Base-by-base conservation (phyloP, 176 grass and related monocot species). In the Aechmea fasciata region DNA sequence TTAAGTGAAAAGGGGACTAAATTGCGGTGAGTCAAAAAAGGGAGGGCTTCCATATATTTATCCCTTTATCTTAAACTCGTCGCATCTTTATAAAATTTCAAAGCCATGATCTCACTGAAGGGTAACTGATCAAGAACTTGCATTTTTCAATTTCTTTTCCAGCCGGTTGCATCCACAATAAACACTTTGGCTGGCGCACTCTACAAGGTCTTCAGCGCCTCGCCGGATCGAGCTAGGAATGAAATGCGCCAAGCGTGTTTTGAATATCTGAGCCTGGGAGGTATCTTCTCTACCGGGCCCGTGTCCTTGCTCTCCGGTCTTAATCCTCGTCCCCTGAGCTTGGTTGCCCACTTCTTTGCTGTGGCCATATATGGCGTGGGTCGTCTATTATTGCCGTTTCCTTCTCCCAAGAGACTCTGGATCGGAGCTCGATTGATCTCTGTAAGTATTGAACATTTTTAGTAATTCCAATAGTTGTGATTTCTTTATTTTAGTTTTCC, bases 161-260 rank as follows among this genome's bases (percentile, higher is more conserved):
- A 99, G 94, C 94, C 94, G 11, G 87, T 99, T 81, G 94, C 94
- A 49, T 99, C 94, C 53, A 99, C 94, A 3, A 99, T 99, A 87
- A 99, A 99, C 75, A 99, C 94, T 5, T 55, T 99, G 71, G 94
- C 94, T 9, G 94, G 90, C 54, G 94, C 94, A 57, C 78, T 99
- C 3, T 99, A 99, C 84, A 99, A 99, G 51, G 94, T 99, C 14
- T 99, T 99, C 66, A 82, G 84, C 66, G 78, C 94, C 47, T 99
- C 94, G 24, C 80, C 94, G 63, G 94, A 99, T 75, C 74, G 80
- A 78, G 94, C 94, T 57, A 84, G 80, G 71, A 85, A 86, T 10
- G 94, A 99, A 81, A 99, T 99, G 94, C 84, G 94, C 63, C 79
- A 99, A 64, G 94, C 94, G 41, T 99, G 94, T 74, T 99, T 99